These are phyloP conservation scores for Arabis hirsuta DNA, from an alignment of 345 rosid genomes.

Conservation along the genomic window DNA sequence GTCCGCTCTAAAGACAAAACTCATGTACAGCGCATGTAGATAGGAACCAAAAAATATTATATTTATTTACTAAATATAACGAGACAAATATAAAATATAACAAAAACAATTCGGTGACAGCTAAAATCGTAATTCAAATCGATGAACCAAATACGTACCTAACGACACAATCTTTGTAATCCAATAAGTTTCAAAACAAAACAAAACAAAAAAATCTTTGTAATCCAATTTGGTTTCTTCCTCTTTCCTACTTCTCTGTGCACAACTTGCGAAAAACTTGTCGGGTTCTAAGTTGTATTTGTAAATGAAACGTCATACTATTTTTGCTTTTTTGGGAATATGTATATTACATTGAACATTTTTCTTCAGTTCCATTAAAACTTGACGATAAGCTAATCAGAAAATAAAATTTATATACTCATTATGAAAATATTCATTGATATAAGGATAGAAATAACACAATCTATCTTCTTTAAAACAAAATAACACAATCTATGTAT, in stretches of 20 bases:
- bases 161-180: slow-evolving; percentile 29
- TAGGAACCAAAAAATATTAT: slow-evolving; percentile 20
- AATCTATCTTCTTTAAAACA: too few species aligned
- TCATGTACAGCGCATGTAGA: slow-evolving; percentile 36
- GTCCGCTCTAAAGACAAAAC: slow-evolving; percentile 34
- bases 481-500: too few species aligned
- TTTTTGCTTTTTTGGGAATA: too few species aligned
- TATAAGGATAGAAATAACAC: too few species aligned
- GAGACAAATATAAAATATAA: not conserved
- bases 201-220: not conserved
- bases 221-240: slow-evolving; percentile 34
- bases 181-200: too few species aligned
- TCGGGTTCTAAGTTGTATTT: too few species aligned
- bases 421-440: too few species aligned
- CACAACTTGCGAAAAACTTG: not conserved
- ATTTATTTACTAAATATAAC: slow-evolving; percentile 19
- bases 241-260: slow-evolving; percentile 29
- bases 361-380: too few species aligned
- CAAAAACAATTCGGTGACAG: slow-evolving; percentile 34
- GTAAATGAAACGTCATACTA: too few species aligned
- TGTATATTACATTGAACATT: too few species aligned
- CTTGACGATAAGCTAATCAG: too few species aligned
- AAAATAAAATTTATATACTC: too few species aligned
- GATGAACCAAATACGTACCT: slow-evolving; percentile 32
- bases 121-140: slow-evolving; percentile 34